Conservation (phyloP, 768 basidiomycete genomes). For the Lactifluus piperatus region DNA sequence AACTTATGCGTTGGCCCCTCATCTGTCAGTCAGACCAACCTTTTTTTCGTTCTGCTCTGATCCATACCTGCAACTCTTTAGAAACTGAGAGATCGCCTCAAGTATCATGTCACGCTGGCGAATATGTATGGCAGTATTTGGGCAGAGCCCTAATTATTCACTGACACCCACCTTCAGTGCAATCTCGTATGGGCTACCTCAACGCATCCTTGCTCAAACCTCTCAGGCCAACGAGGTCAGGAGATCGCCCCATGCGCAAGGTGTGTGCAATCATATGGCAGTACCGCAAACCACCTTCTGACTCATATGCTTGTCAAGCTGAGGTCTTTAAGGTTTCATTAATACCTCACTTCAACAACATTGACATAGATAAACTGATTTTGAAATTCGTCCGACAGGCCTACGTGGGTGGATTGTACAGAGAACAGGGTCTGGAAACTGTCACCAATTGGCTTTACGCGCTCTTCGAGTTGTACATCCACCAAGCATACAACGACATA, state of each 20-base stretch:
- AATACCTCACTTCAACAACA: not conserved
- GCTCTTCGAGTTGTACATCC: not conserved
- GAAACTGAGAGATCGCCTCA: conserved; percentile 16
- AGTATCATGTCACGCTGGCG: conserved; percentile 2
- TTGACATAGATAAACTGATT: not conserved
- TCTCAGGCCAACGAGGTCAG: conserved; percentile 8
- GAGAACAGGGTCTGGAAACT: conserved; percentile 9
- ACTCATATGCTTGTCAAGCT: not conserved
- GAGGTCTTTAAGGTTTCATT: conserved; percentile 12
- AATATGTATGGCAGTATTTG: not conserved
- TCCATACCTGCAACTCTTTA: not conserved
- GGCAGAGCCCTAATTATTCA: not conserved
- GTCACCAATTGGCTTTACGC: conserved; percentile 3
- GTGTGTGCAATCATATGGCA: not conserved
- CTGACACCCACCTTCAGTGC: conserved; percentile 3
- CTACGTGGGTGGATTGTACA: conserved; percentile 10
- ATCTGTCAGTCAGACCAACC: not conserved
- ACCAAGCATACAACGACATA: conserved; percentile 3
- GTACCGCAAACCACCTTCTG: not conserved
- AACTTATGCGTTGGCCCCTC: conserved; percentile 9
- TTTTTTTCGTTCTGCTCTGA: not conserved
- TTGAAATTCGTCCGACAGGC: conserved; percentile 3
- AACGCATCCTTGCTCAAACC: conserved; percentile 1
- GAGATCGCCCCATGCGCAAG: conserved; percentile 8
- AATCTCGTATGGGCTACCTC: conserved; percentile 5